phyloP scores from a whole-genome alignment of 148 eudicot species.

The Pouteria glomerata region DNA sequence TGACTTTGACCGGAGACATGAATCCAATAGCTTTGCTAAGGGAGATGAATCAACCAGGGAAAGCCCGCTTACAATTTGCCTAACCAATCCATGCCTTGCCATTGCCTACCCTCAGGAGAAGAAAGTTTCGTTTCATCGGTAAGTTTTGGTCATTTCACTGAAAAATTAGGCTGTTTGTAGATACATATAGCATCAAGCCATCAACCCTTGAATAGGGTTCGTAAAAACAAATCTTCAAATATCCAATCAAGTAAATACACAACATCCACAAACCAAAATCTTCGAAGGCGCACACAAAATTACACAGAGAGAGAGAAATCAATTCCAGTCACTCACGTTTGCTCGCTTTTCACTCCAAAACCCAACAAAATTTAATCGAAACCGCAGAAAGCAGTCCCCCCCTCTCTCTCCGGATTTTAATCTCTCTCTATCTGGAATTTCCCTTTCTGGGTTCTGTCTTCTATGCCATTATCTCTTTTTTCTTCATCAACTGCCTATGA shows the following conservation, averaged over 20 bases:
- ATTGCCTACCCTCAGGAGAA: conserved; percentile 39
- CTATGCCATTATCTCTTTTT: not conserved
- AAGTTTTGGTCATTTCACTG: too few relatives aligned
- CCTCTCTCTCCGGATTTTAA: not conserved
- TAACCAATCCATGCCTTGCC: conserved; percentile 44
- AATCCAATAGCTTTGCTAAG: conserved; percentile 55
- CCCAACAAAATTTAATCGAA: not conserved
- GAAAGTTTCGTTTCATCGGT: too few relatives aligned
- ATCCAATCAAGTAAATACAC: too few relatives aligned
- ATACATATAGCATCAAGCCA: too few relatives aligned
- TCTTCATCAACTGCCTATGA: not conserved
- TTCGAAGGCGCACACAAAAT: not conserved
- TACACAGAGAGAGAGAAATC: not conserved
- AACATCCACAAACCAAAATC: not conserved
- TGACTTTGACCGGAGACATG: conserved; percentile 55
- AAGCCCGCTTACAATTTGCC: conserved; percentile 27
- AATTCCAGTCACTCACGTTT: not conserved
- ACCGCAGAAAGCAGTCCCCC: not conserved
- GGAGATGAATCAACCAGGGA: conserved; percentile 50
- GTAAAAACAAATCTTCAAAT: too few relatives aligned
- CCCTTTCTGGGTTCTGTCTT: not conserved
- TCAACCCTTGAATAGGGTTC: too few relatives aligned
- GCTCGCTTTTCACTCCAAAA: not conserved
- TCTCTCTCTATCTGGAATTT: not conserved
- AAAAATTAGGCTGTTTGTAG: too few relatives aligned